These are phyloP conservation scores for Pythium guiyangense DNA, from an alignment of 352 stramenopile species.

Conservation along the genomic window DNA sequence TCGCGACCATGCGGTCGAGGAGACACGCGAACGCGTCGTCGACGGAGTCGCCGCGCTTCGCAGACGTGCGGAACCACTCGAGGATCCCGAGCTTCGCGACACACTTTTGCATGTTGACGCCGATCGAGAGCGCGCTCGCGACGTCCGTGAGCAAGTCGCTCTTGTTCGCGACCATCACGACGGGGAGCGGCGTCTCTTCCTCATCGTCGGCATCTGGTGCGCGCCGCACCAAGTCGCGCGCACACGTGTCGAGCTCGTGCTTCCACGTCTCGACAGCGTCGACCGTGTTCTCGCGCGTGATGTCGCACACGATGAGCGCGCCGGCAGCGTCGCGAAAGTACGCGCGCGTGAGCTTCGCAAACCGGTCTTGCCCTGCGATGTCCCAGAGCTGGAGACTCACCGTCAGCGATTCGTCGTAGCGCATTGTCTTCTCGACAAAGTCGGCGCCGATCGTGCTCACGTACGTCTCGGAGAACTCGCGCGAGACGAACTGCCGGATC, in stretches of 20 bases:
- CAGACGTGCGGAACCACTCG: slow-evolving; percentile 74
- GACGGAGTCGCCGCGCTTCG: slow-evolving; percentile 65
- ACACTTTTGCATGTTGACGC: slow-evolving; percentile 85
- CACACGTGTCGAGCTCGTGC: slow-evolving; percentile 68
- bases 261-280: slow-evolving; percentile 85
- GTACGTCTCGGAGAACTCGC: slow-evolving; percentile 79
- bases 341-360: slow-evolving; percentile 82
- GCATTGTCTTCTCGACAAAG: slow-evolving; percentile 81
- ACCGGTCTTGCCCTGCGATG: slow-evolving; percentile 84
- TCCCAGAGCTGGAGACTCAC: slow-evolving; percentile 86
- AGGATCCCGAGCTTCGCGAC: slow-evolving; percentile 65
- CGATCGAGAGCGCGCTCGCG: slow-evolving; percentile 58
- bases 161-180: slow-evolving; percentile 86
- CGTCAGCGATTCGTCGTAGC: slow-evolving; percentile 44
- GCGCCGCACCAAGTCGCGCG: slow-evolving; percentile 24
- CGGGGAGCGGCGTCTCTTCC: slow-evolving; percentile 33
- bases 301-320: slow-evolving; percentile 85
- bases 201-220: slow-evolving; percentile 11
- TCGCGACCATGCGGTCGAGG: slow-evolving; percentile 53
- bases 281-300: slow-evolving; percentile 83
- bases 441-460: slow-evolving; percentile 84
- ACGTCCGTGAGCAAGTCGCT: slow-evolving; percentile 74
- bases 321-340: slow-evolving; percentile 83
- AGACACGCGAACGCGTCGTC: slow-evolving; percentile 58
- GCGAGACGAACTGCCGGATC: slow-evolving; percentile 68